Conservation (phyloP, 2,329 filamentous ascomycete species). For the Zymoseptoria pseudotritici region DNA sequence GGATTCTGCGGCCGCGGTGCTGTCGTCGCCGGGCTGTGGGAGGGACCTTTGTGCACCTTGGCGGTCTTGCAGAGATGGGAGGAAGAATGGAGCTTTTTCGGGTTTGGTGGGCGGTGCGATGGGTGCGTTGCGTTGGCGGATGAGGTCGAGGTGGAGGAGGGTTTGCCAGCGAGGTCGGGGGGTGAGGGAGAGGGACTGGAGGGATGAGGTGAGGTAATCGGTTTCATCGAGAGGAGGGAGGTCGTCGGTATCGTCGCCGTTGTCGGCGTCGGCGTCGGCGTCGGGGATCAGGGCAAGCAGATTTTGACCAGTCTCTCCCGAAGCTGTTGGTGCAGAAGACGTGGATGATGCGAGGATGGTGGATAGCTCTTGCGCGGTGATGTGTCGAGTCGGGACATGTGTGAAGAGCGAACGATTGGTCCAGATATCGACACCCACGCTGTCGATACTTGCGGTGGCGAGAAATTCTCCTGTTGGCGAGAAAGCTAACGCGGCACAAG, state of each 20-base stretch:
- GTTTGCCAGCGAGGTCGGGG: conserved; percentile 93
- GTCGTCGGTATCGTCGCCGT: conserved; percentile 40
- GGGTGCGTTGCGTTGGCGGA: conserved; percentile 87
- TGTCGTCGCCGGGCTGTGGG: conserved; percentile 15
- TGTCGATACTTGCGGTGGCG: conserved; percentile 76
- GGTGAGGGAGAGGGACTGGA: conserved; percentile 83
- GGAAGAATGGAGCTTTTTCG: conserved; percentile 92
- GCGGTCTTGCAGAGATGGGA: conserved; percentile 56
- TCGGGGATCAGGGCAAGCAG: conserved; percentile 71
- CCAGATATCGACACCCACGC: conserved; percentile 89
- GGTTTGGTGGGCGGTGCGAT: conserved; percentile 85
- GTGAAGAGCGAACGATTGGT: conserved; percentile 89
- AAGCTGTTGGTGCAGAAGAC: conserved; percentile 55
- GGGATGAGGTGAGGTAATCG: conserved; percentile 58
- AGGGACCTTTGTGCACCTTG: conserved; percentile 14
- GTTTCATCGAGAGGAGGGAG: conserved; percentile 44
- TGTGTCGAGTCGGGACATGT: conserved; percentile 76
- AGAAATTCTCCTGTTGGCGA: conserved; percentile 87
- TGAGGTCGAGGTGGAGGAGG: conserved; percentile 81
- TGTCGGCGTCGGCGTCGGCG: conserved; percentile 42
- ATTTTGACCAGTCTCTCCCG: conserved; percentile 71
- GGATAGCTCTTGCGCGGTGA: conserved; percentile 67
- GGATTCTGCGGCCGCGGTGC: conserved; percentile 16
- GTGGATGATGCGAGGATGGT: conserved; percentile 40
- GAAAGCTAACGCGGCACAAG: conserved; percentile 79